Conservation (phyloP, 2,329 filamentous ascomycete genomes). For the Xylaria sp. region DNA sequence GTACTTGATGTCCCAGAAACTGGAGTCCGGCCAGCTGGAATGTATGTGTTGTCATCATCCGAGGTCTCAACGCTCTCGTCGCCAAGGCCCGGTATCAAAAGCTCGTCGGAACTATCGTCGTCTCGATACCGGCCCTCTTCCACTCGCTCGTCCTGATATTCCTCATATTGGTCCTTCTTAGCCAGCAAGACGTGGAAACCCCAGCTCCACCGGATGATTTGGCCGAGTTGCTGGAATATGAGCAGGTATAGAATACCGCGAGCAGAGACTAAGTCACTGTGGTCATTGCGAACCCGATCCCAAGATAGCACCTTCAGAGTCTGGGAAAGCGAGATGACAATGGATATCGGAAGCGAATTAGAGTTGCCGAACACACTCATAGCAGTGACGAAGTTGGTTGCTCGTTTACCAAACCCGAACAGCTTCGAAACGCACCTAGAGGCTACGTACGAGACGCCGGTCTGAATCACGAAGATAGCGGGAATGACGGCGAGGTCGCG, state of each 20-base stretch:
- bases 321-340: slow-evolving; percentile 88
- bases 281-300: slow-evolving; percentile 85
- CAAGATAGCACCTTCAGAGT: slow-evolving; percentile 90
- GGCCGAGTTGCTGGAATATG: slow-evolving; percentile 95
- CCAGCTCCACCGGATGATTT: slow-evolving; percentile 96
- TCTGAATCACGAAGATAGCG: slow-evolving; percentile 87
- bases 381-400: slow-evolving; percentile 89
- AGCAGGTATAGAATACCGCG: slow-evolving; percentile 91
- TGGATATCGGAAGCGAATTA: slow-evolving; percentile 93
- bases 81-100: slow-evolving; percentile 39
- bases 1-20: slow-evolving; percentile 45
- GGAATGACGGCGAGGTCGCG: slow-evolving; percentile 89
- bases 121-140: slow-evolving; percentile 58
- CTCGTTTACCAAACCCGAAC: slow-evolving; percentile 77
- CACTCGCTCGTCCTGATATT: slow-evolving; percentile 51
- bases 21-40: slow-evolving; percentile 53
- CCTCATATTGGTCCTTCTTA: slow-evolving; percentile 66
- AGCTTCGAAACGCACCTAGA: slow-evolving; percentile 64
- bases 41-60: slow-evolving; percentile 45
- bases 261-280: slow-evolving; percentile 89
- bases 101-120: slow-evolving; percentile 36
- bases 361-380: slow-evolving; percentile 99
- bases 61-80: slow-evolving; percentile 36
- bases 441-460: slow-evolving; percentile 75
- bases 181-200: slow-evolving; percentile 93